Percentiles rank a stretch among this genome's conserved stretches.
These are phyloP conservation scores for Pseudogymnoascus sp. DNA, from an alignment of 2,329 filamentous ascomycete genomes.

Conservation along the genomic window DNA sequence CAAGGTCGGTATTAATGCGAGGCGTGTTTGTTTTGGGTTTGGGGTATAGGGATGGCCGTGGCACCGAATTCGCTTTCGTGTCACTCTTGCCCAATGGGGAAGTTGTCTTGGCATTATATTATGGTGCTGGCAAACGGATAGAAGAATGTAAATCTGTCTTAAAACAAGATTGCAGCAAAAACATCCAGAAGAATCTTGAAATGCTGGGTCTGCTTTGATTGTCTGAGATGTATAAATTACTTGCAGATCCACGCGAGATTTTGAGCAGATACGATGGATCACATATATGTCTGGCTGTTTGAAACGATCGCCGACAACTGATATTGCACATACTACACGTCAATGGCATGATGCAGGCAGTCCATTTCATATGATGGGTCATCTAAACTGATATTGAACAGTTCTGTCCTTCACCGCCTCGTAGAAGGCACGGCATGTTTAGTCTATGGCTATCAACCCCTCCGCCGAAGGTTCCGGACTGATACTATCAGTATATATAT, in stretches of 20 bases:
- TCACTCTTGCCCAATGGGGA: background rate
- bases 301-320: background rate
- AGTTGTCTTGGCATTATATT: slow-evolving; percentile 6
- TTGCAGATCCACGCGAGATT: background rate
- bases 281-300: background rate
- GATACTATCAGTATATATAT: background rate
- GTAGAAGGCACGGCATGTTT: background rate
- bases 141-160: slow-evolving; percentile 3
- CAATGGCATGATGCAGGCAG: background rate
- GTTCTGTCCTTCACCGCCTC: background rate
- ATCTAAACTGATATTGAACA: background rate
- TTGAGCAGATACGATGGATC: background rate
- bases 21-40: slow-evolving; percentile 3
- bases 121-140: background rate
- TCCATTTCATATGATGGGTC: background rate
- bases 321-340: background rate
- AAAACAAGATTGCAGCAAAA: background rate
- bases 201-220: background rate
- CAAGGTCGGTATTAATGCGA: background rate
- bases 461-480: background rate
- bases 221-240: background rate
- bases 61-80: background rate
- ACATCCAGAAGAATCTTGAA: background rate
- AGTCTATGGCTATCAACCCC: background rate
- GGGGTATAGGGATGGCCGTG: background rate